Percentiles rank a stretch among this genome's conserved stretches.
phyloP scores from a whole-genome alignment of 148 eudicot species.

The Diospyros lotus region DNA sequence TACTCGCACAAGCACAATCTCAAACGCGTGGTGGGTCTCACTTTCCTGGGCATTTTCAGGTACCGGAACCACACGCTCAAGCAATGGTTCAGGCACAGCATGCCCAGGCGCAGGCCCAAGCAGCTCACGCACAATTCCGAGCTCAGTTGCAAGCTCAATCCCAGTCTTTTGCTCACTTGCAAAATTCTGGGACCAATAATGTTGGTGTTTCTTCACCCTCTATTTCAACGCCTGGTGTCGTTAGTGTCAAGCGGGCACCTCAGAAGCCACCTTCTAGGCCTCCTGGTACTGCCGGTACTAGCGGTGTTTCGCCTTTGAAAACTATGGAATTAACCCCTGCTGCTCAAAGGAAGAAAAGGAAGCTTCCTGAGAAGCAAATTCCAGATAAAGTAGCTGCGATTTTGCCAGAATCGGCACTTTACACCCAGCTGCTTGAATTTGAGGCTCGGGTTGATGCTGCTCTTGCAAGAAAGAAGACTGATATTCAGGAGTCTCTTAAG shows the following conservation, averaged over 20 bases:
- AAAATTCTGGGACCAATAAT: conserved; percentile 24
- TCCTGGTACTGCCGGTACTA: conserved; percentile 43
- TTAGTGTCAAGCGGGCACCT: conserved; percentile 35
- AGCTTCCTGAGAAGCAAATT: conserved; percentile 52
- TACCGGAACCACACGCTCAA: conserved; percentile 37
- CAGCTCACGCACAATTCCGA: conserved; percentile 25
- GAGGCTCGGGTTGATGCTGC: conserved; percentile 80
- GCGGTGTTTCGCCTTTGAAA: conserved; percentile 54
- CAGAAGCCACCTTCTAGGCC: conserved; percentile 52
- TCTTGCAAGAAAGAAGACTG: conserved; percentile 62
- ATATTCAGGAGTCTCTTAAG: conserved; percentile 55
- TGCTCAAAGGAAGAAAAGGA: conserved; percentile 69
- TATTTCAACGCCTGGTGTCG: conserved; percentile 32
- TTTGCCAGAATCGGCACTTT: conserved; percentile 81
- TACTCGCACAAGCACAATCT: conserved; percentile 27
- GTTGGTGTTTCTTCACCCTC: conserved; percentile 39
- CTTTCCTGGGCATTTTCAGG: conserved; percentile 34
- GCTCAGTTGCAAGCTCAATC: conserved; percentile 32
- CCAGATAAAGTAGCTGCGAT: conserved; percentile 65
- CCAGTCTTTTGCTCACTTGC: conserved; percentile 23
- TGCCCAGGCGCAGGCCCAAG: conserved; percentile 29
- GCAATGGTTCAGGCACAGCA: conserved; percentile 38
- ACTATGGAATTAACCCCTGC: conserved; percentile 91
- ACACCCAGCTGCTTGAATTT: conserved; percentile 64
- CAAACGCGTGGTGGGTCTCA: conserved; percentile 43